A percentile compares a stretch with the other conserved stretches of the same genome.
phyloP scores from a whole-genome alignment of 2,329 filamentous ascomycete species.

The Diaporthe humulicola region DNA sequence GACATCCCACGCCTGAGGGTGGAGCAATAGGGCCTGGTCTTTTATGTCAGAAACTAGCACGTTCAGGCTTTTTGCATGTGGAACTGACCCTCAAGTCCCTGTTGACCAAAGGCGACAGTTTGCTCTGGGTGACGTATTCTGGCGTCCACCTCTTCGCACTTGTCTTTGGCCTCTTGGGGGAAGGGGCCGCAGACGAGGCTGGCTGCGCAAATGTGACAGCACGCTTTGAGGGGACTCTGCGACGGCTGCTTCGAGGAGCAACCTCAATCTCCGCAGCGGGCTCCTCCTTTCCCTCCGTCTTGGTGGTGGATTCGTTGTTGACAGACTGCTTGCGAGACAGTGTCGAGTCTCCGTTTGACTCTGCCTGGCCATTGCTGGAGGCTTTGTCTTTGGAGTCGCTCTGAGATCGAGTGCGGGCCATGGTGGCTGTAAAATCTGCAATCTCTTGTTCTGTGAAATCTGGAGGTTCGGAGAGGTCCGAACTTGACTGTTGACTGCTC shows the following conservation, averaged over 20 bases:
- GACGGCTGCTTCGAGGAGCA: neutral
- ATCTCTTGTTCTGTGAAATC: conserved; percentile 17
- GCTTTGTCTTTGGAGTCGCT: neutral
- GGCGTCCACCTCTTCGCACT: conserved; percentile 46
- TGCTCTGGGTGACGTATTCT: conserved; percentile 51
- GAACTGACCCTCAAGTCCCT: conserved; percentile 51
- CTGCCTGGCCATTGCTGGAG: neutral
- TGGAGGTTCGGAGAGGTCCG: conserved; percentile 34
- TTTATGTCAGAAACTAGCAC: conserved; percentile 29
- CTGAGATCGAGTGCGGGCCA: conserved; percentile 11
- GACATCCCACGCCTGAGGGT: conserved; percentile 53
- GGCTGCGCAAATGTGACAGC: neutral
- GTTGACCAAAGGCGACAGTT: conserved; percentile 51
- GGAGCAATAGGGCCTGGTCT: conserved; percentile 52
- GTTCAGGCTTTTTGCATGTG: neutral
- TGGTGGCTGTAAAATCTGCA: conserved; percentile 18
- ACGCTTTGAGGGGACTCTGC: conserved; percentile 28
- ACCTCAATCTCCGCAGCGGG: conserved; percentile 8
- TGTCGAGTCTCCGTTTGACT: neutral
- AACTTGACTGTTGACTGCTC: conserved; percentile 33
- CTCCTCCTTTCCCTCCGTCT: neutral
- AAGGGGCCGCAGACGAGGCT: conserved; percentile 10
- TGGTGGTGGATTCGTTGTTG: neutral
- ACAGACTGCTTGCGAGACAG: neutral
- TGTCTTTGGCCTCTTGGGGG: conserved; percentile 45